A percentile compares a stretch with the other conserved stretches of the same genome.
phyloP scores from a whole-genome alignment of 768 basidiomycete genomes.

The Tricholoma sp. region DNA sequence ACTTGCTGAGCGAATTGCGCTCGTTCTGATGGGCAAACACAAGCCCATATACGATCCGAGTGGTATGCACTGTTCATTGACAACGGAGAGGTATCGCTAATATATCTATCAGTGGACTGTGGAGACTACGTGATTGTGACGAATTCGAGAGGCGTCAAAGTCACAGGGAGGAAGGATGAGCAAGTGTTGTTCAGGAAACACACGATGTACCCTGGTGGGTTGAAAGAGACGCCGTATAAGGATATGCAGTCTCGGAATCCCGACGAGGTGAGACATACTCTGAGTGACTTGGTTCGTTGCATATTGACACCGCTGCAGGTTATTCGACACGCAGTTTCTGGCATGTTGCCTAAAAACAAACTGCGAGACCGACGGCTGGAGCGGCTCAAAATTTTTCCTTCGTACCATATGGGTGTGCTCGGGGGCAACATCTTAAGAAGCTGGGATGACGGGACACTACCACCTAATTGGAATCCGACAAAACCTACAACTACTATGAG shows the following conservation, averaged over 20 bases:
- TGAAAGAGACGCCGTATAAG: conserved; percentile 86
- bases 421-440: conserved; percentile 73
- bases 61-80: conserved; percentile 41
- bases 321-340: conserved; percentile 91
- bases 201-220: conserved; percentile 87
- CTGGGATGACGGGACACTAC: conserved; percentile 78
- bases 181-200: conserved; percentile 88
- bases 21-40: conserved; percentile 98
- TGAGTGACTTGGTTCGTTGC: background rate
- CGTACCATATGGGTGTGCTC: conserved; percentile 70
- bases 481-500: conserved; percentile 35
- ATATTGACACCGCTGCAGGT: conserved; percentile 48
- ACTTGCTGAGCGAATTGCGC: conserved; percentile 89
- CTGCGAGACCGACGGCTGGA: conserved; percentile 85
- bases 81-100: background rate
- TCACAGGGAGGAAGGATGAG: conserved; percentile 85
- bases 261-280: conserved; percentile 66
- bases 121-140: conserved; percentile 98
- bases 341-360: conserved; percentile 99
- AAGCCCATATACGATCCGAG: conserved; percentile 95
- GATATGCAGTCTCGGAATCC: conserved; percentile 82
- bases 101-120: conserved; percentile 66
- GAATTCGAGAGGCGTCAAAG: conserved; percentile 75
- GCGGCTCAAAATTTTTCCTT: conserved; percentile 84
- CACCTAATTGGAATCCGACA: conserved; percentile 40